Evolutionary conservation across 2,329 filamentous ascomycete species (phyloP).

Genomic region (Colletotrichum theobromicola): DNA sequence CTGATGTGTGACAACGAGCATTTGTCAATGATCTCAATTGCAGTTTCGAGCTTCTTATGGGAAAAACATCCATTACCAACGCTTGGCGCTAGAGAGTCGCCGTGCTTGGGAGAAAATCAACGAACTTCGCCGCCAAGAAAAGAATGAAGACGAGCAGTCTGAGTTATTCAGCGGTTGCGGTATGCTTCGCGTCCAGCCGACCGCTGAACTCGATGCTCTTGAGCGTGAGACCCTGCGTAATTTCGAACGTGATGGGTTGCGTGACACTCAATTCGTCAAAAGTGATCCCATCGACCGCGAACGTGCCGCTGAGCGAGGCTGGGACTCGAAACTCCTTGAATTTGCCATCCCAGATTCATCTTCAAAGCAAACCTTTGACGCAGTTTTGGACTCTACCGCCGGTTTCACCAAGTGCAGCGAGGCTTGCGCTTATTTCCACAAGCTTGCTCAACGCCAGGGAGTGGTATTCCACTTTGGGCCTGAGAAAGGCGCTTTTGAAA

Average conservation of each 20-base stretch:
- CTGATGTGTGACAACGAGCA: neutral
- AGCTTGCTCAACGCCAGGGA: constrained; percentile 26
- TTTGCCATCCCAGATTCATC: constrained; percentile 25
- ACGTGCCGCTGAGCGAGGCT: constrained; percentile 23
- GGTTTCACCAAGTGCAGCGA: constrained; percentile 27
- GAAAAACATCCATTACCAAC: constrained; percentile 28
- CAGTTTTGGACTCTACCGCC: constrained; percentile 27
- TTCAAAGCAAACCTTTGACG: constrained; percentile 20
- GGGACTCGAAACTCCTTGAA: constrained; percentile 27
- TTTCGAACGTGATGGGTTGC: constrained; percentile 27
- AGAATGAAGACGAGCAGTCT: neutral
- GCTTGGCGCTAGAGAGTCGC: constrained; percentile 28
- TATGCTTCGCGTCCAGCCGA: constrained; percentile 31
- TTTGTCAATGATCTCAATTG: neutral
- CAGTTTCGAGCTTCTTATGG: constrained; percentile 31
- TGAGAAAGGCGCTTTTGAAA: constrained; percentile 26
- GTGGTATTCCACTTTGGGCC: constrained; percentile 30
- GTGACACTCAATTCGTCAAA: constrained; percentile 27
- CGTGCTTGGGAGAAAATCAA: constrained; percentile 26
- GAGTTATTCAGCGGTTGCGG: constrained; percentile 25
- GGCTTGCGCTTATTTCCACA: constrained; percentile 25
- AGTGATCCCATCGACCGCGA: constrained; percentile 21
- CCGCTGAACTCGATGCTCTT: constrained; percentile 21
- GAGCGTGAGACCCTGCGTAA: constrained; percentile 28
- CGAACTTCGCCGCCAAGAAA: neutral